phyloP scores from a whole-genome alignment of 495 filamentous ascomycete species.

The Penicillium lagena region DNA sequence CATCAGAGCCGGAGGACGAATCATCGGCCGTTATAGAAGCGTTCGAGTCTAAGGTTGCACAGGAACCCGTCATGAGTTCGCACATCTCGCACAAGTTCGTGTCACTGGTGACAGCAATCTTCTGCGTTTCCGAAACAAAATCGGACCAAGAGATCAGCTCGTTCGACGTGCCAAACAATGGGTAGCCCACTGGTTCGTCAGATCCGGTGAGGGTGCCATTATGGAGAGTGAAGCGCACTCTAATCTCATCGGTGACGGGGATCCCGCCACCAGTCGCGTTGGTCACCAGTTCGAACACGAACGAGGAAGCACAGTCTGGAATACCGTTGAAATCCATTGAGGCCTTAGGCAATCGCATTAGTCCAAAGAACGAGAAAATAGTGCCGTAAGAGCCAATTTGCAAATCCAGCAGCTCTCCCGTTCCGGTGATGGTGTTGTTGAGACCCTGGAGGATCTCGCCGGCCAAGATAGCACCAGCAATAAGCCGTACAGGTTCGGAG shows the following conservation, averaged over 20 bases:
- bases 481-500: conserved; percentile 38
- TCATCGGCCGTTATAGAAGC: conserved; percentile 3
- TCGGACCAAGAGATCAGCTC: conserved; percentile 31
- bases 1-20: conserved; percentile 12
- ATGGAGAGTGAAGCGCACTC: conserved; percentile 46
- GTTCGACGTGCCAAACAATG: conserved; percentile 34
- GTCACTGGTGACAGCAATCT: conserved; percentile 30
- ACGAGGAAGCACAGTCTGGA: conserved; percentile 44
- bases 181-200: conserved; percentile 25
- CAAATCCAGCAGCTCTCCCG: conserved; percentile 27
- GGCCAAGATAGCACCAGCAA: conserved; percentile 43
- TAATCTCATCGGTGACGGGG: conserved; percentile 23
- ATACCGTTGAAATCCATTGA: conserved; percentile 39
- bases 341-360: conserved; percentile 33
- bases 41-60: conserved; percentile 6
- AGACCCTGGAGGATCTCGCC: conserved; percentile 34
- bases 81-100: conserved; percentile 41
- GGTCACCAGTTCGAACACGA: conserved; percentile 46
- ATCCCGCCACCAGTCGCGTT: conserved; percentile 29
- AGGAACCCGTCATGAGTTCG: conserved; percentile 34
- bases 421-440: conserved; percentile 32
- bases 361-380: conserved; percentile 44
- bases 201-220: conserved; percentile 40
- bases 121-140: conserved; percentile 30
- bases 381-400: conserved; percentile 44